Conservation (phyloP, 371 early-diverging fungal species). For the Apophysomyces trapeziformis region DNA sequence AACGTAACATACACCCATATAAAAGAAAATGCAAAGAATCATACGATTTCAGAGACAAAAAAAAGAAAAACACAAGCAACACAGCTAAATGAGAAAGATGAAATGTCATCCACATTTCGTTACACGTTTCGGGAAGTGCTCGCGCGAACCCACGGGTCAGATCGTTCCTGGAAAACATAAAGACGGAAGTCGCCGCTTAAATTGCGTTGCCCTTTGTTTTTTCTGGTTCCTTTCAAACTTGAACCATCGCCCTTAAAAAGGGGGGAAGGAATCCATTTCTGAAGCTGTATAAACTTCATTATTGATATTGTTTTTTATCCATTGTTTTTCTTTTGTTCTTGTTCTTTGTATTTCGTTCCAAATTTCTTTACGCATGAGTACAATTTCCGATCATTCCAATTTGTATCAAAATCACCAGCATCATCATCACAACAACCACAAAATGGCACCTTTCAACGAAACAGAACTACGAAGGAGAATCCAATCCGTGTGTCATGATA, state of each 20-base stretch:
- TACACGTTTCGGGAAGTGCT: conserved; percentile 2
- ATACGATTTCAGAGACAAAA: background rate
- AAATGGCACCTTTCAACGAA: background rate
- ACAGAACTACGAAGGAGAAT: background rate
- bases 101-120: background rate
- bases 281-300: too few species aligned
- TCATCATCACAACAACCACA: background rate
- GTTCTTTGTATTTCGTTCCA: background rate
- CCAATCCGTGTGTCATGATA: conserved; percentile 4
- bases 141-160: conserved; percentile 4
- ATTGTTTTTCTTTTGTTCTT: background rate
- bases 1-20: background rate
- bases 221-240: background rate
- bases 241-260: background rate
- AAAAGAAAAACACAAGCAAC: background rate
- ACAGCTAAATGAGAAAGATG: background rate
- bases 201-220: background rate
- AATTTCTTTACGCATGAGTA: background rate
- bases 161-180: conserved; percentile 3
- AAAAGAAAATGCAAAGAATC: background rate
- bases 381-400: background rate
- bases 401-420: background rate
- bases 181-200: conserved; percentile 6
- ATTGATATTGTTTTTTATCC: background rate
- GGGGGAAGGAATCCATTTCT: too few species aligned